Evolutionary conservation across 2,329 filamentous ascomycete genomes (phyloP).

Genomic region (Didymella sp.): DNA sequence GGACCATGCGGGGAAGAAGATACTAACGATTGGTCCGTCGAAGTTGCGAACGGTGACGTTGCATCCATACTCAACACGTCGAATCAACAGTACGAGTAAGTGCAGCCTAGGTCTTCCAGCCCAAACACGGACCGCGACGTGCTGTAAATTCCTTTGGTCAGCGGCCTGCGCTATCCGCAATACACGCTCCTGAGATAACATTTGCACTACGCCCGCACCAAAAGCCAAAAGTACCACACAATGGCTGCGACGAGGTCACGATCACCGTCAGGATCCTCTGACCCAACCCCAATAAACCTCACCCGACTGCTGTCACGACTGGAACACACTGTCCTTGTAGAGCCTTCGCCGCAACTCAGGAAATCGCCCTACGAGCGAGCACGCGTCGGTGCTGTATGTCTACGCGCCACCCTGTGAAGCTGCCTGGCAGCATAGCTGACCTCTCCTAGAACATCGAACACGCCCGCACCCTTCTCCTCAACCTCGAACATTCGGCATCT

Average conservation of each 20-base stretch:
- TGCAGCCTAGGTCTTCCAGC: background rate
- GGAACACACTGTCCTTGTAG: conserved; percentile 69
- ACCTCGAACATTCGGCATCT: conserved; percentile 72
- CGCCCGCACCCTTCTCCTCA: conserved; percentile 71
- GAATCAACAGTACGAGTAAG: background rate
- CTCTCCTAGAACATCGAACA: conserved; percentile 70
- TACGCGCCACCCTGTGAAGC: background rate
- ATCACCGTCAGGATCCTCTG: conserved; percentile 35
- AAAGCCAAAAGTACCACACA: background rate
- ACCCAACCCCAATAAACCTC: conserved; percentile 58
- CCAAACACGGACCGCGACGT: too few relatives aligned
- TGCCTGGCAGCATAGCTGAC: background rate
- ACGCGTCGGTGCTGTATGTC: conserved; percentile 61
- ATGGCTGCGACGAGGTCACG: conserved; percentile 32
- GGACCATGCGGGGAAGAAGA: conserved; percentile 1
- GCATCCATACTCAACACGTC: background rate
- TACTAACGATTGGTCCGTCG: background rate
- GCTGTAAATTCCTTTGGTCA: too few relatives aligned
- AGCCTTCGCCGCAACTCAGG: conserved; percentile 65
- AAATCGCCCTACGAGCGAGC: conserved; percentile 71
- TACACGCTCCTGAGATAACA: background rate
- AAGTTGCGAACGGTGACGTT: conserved; percentile 14
- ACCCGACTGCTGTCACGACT: conserved; percentile 70
- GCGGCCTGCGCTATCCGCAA: background rate
- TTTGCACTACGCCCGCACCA: background rate